Conservation (phyloP, 192 early-diverging fungal genomes). For the Backusella parvicylindrica region DNA sequence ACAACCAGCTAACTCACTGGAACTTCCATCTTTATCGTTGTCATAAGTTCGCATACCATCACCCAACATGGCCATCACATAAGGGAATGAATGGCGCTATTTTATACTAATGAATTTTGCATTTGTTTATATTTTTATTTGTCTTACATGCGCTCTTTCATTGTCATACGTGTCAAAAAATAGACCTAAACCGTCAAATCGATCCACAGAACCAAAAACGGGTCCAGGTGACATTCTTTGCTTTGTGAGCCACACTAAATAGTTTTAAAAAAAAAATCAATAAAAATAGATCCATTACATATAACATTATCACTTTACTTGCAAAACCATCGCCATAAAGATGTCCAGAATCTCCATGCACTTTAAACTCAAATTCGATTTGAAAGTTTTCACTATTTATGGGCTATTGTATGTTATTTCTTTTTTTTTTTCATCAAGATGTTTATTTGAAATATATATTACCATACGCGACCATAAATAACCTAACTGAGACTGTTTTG, state of each 20-base stretch:
- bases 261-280: not conserved
- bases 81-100: conserved; percentile 72
- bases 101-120: not conserved
- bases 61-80: conserved; percentile 89
- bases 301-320: conserved; percentile 13
- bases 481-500: conserved; percentile 74
- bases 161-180: conserved; percentile 98
- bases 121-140: not conserved
- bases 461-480: conserved; percentile 74
- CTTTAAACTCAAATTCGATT: conserved; percentile 91
- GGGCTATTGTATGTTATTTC: conserved; percentile 45
- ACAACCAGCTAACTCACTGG: conserved; percentile 60
- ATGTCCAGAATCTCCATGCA: conserved; percentile 67
- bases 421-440: not conserved
- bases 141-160: conserved; percentile 49
- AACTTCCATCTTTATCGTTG: conserved; percentile 75
- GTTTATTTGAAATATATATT: conserved; percentile 19
- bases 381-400: conserved; percentile 65
- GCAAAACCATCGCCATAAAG: conserved; percentile 96
- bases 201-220: conserved; percentile 84
- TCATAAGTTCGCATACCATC: conserved; percentile 89
- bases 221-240: conserved; percentile 70
- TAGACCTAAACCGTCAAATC: conserved; percentile 88
- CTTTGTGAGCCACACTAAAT: conserved; percentile 76
- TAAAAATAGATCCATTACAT: not conserved